phyloP scores from a whole-genome alignment of 495 filamentous ascomycete species.

The Corynascus novoguineensis region DNA sequence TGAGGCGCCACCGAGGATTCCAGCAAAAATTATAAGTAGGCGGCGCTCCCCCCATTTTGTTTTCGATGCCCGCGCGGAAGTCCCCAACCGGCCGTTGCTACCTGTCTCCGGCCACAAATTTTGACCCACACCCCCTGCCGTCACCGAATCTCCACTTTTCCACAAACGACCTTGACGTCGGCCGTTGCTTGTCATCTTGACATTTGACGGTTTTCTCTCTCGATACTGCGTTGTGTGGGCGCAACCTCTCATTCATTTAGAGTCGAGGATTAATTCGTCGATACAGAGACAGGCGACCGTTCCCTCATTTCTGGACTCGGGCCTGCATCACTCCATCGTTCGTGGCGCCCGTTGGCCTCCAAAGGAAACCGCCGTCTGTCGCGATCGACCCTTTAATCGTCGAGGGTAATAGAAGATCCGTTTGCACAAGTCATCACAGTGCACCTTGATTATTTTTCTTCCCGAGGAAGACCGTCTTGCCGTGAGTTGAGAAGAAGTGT shows the following conservation, averaged over 20 bases:
- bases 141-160: constrained; percentile 23
- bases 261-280: constrained; percentile 31
- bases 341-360: constrained; percentile 25
- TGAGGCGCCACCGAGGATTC: constrained; percentile 24
- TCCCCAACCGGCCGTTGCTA: constrained; percentile 43
- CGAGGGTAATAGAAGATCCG: constrained; percentile 33
- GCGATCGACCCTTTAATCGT: constrained; percentile 30
- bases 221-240: constrained; percentile 33
- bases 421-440: constrained; percentile 34
- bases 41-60: constrained; percentile 37
- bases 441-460: constrained; percentile 17
- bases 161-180: constrained; percentile 28
- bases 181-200: constrained; percentile 27
- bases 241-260: constrained; percentile 39
- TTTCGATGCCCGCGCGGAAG: constrained; percentile 43
- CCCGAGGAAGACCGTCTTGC: constrained; percentile 23
- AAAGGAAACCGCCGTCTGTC: constrained; percentile 32
- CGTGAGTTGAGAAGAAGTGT: constrained; percentile 29
- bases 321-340: constrained; percentile 21
- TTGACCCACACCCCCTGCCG: constrained; percentile 31
- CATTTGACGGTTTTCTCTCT: constrained; percentile 15
- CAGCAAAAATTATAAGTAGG: constrained; percentile 46
- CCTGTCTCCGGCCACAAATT: constrained; percentile 36
- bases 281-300: constrained; percentile 28
- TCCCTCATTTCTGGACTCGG: constrained; percentile 29